A percentile compares a stretch with the other conserved stretches of the same genome.
Evolutionary conservation across 345 rosid species (phyloP).

Genomic region (Eucalyptus melliodora): DNA sequence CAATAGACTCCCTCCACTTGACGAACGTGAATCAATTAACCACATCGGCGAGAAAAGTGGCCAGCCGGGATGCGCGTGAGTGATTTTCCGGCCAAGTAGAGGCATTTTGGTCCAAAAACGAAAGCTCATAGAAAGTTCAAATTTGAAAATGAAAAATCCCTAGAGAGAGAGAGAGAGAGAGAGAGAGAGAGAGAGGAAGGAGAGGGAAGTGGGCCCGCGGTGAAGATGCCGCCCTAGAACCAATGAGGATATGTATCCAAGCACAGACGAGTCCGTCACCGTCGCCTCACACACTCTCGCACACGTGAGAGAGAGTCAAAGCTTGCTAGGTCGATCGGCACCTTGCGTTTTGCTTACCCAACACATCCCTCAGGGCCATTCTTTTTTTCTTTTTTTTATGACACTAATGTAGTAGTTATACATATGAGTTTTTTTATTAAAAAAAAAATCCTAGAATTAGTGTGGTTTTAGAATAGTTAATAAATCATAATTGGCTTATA

Average conservation of each 20-base stretch:
- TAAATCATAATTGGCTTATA: too few relatives aligned
- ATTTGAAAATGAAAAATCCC: not conserved
- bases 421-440: too few relatives aligned
- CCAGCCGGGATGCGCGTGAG: not conserved
- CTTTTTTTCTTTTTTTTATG: too few relatives aligned
- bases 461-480: too few relatives aligned
- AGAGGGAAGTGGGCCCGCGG: not conserved
- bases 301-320: not conserved
- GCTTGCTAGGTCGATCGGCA: too few relatives aligned
- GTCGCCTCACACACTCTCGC: not conserved
- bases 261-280: too few relatives aligned
- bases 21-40: not conserved
- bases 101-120: not conserved
- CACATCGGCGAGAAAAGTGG: not conserved
- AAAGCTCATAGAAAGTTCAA: not conserved
- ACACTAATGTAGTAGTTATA: too few relatives aligned
- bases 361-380: too few relatives aligned
- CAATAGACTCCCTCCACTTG: not conserved
- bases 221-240: not conserved
- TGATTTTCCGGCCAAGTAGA: not conserved
- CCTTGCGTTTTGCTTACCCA: too few relatives aligned
- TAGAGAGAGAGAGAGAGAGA: too few relatives aligned
- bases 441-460: too few relatives aligned
- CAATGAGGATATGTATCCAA: too few relatives aligned
- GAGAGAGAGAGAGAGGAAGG: not conserved